Base-by-base conservation (phyloP, 257 asterid species). In the Rauvolfia tetraphylla region DNA sequence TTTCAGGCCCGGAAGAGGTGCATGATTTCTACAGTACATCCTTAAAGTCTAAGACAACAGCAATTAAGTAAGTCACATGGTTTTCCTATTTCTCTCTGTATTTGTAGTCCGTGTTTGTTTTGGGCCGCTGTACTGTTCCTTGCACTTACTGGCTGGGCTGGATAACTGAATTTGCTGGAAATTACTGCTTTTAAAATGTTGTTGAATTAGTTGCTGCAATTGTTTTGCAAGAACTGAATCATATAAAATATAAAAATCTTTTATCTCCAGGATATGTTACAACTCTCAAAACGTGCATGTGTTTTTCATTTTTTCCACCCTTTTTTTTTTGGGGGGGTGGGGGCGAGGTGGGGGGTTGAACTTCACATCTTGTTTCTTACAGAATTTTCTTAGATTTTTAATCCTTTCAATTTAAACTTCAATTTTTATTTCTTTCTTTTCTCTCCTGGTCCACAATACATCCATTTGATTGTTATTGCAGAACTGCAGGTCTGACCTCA, bases 401-500 rank as follows among this genome's bases (percentile, higher is more conserved):
- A 42, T 41, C 39, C 80, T 53, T n/a, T 67, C 46, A 0, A 11
- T 31, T 20, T 39, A 38, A 48, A 46, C 0, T 17, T 53, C 42
- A 63, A 38, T 57, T 58, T 8, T 51, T 63, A 36, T 27, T 10
- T 58, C 57, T 54, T 74, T 59, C 76, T n/a, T 48, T 38, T 38
- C 38, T 39, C 31, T 7, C 44, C 41, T 13, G 2, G 9, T 5
- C 25, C 17, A 67, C 18, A 38, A 23, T 9, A 38, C 31, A 38
- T 67, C 9, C 3, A 9, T 39, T 38, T 39, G 51, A 38, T 7
- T 87, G 73, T 75, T 54, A 73, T 76, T 81, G 69, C 96, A 95
- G 98, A 88, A 91, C 89, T 82, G 90, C 96, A 62, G 96, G 99
- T 56, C 87, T 93, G 89, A 93, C 93, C 78, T 93, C 98, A 42